Base-by-base conservation (phyloP, 2,329 filamentous ascomycete species). In the Colletotrichum melonis region DNA sequence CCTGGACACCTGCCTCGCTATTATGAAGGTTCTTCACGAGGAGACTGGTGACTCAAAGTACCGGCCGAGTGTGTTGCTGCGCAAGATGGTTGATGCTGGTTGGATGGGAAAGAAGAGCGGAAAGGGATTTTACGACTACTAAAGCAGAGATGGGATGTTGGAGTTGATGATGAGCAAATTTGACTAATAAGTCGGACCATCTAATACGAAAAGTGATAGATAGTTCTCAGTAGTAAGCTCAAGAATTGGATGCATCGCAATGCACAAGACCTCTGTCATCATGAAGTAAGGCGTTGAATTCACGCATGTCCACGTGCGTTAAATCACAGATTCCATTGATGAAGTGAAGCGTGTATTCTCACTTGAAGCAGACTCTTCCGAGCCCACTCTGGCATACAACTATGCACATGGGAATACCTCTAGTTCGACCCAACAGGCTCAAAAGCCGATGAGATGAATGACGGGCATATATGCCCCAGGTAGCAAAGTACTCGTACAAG, bases 61-160 rank as follows among this genome's bases (percentile, higher is more conserved):
- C 82, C 89, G 97, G 58, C 96, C 97, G 2, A 93, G 94, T 60
- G 94, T 98, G 26, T 84, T 98, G 77, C 84, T 99, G 76, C 90
- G 91, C 80, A 97, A 97, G 84, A 98, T 98, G 95, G 97, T 99
- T 2, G 95, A 97, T 87, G 97, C 97, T 22, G 97, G 97, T 2
- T 99, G 97, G 97, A 80, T 98, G 75, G 97, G 97, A 24, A 98
- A 98, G 91, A 99, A 99, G 91, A 94, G 91, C 78, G 95, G 96
- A 28, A 98, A 97, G 85, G 97, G 97, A 2, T 98, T 98, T 82
- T 98, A 98, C 80, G 93, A 97, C 71, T 97, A 98, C 82, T 95
- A 28, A 64, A 9, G 26, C 62, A 64, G 82, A 81, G 68, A 58
- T n/a, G 19, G 2, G 35, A 30, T 12, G 24, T 19, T 38, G 54